Percentiles rank a stretch among this genome's conserved stretches.
phyloP scores from a whole-genome alignment of 441 rosid genomes.

The Oxalis stricta region DNA sequence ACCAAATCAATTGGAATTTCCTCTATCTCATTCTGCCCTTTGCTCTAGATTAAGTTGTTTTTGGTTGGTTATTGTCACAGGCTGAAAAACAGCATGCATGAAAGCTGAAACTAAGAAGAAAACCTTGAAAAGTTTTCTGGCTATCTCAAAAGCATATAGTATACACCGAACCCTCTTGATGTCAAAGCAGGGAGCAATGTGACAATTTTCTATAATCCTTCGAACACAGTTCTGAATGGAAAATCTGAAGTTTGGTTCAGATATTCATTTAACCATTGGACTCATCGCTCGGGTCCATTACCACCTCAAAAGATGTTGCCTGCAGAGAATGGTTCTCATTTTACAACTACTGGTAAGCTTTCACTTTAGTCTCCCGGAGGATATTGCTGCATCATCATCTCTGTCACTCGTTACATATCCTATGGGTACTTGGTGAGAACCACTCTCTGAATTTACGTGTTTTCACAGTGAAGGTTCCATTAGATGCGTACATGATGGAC shows the following conservation, averaged over 20 bases:
- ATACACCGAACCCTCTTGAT: conserved; percentile 76
- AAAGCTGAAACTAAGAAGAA: conserved; percentile 69
- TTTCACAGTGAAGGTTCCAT: conserved; percentile 70
- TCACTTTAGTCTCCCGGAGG: conserved; percentile 1
- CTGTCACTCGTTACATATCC: not conserved
- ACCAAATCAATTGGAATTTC: no score
- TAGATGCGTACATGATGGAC: conserved; percentile 94
- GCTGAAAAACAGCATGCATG: conserved; percentile 49
- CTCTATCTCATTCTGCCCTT: conserved; percentile 5
- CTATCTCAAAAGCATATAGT: conserved; percentile 77
- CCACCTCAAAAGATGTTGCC: conserved; percentile 78
- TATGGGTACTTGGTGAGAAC: not conserved
- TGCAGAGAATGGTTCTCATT: conserved; percentile 37
- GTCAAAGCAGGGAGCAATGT: conserved; percentile 62
- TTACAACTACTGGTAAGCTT: conserved; percentile 51
- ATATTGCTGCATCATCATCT: not conserved
- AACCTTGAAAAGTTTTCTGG: conserved; percentile 62
- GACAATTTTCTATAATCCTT: conserved; percentile 70
- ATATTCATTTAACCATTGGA: conserved; percentile 91
- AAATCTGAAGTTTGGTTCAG: conserved; percentile 87
- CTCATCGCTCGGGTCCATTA: conserved; percentile 58
- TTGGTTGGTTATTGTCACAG: conserved; percentile 25
- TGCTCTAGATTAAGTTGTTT: not conserved
- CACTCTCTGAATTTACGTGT: conserved; percentile 9
- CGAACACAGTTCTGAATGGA: conserved; percentile 67